These are phyloP conservation scores for Fraxinus excelsior DNA, from an alignment of 257 asterid species.

Conservation along the genomic window DNA sequence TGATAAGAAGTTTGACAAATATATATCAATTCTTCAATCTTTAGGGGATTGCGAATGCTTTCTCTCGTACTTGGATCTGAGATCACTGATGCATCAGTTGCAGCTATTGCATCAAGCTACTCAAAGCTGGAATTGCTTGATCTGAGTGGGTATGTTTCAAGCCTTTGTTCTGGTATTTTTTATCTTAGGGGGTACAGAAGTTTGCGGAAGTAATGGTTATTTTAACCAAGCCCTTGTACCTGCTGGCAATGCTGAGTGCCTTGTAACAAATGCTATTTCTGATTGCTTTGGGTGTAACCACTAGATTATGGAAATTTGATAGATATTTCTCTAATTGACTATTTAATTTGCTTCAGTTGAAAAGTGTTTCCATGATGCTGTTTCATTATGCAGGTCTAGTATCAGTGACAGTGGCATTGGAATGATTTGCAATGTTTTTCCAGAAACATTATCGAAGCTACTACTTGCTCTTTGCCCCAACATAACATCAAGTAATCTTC, in stretches of 20 bases:
- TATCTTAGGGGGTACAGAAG: neutral
- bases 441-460: constrained; percentile 77
- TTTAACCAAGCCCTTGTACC: neutral
- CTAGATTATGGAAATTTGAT: neutral
- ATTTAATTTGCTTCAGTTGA: neutral
- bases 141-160: constrained; percentile 85
- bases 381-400: constrained; percentile 66
- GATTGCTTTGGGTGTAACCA: neutral
- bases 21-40: constrained; percentile 15
- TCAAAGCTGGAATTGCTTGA: constrained; percentile 84
- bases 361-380: constrained; percentile 8
- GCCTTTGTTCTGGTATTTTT: neutral
- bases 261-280: neutral
- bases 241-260: neutral
- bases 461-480: constrained; percentile 95
- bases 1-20: neutral
- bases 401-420: constrained; percentile 96
- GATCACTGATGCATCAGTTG: constrained; percentile 96
- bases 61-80: constrained; percentile 94
- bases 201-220: neutral
- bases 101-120: constrained; percentile 85
- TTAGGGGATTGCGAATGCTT: constrained; percentile 87
- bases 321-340: neutral
- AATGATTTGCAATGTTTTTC: constrained; percentile 91
- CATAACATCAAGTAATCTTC: constrained; percentile 81